Conservation (phyloP, 73 alveolate genomes). For the Urostyla sp. region DNA sequence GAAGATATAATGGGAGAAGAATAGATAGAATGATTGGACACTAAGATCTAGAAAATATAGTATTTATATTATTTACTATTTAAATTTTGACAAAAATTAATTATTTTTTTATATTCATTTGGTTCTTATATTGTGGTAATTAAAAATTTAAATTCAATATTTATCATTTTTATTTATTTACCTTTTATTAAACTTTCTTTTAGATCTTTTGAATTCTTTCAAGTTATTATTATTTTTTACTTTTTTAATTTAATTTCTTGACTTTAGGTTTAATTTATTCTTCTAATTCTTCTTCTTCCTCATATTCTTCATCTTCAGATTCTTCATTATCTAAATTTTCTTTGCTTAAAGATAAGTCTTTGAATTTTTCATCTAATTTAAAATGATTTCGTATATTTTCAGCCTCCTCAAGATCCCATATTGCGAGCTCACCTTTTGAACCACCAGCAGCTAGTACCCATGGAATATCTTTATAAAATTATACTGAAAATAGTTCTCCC, state of each 20-base stretch:
- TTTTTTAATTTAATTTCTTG: conserved; percentile 24
- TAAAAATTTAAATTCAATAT: not conserved
- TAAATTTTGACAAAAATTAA: not conserved
- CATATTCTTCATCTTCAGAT: conserved; percentile 36
- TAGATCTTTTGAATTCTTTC: not conserved
- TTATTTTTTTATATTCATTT: not conserved
- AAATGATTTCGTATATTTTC: conserved; percentile 45
- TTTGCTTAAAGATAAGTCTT: not conserved
- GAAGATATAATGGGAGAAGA: no score
- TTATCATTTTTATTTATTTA: not conserved
- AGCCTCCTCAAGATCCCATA: conserved; percentile 92
- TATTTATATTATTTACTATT: no score
- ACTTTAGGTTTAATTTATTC: no score
- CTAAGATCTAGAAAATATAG: no score
- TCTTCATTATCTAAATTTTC: not conserved
- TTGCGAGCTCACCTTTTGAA: conserved; percentile 84
- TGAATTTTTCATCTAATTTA: not conserved
- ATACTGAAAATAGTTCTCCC: conserved; percentile 84
- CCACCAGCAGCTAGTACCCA: conserved; percentile 93
- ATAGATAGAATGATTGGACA: no score
- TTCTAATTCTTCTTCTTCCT: conserved; percentile 4
- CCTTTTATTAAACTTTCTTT: not conserved
- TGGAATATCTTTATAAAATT: conserved; percentile 85
- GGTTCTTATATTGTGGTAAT: not conserved
- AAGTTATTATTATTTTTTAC: not conserved